A percentile compares a stretch with the other conserved stretches of the same genome.
Evolutionary conservation across 2,329 filamentous ascomycete species (phyloP).

Genomic region (Penicillium psychrosexuale): DNA sequence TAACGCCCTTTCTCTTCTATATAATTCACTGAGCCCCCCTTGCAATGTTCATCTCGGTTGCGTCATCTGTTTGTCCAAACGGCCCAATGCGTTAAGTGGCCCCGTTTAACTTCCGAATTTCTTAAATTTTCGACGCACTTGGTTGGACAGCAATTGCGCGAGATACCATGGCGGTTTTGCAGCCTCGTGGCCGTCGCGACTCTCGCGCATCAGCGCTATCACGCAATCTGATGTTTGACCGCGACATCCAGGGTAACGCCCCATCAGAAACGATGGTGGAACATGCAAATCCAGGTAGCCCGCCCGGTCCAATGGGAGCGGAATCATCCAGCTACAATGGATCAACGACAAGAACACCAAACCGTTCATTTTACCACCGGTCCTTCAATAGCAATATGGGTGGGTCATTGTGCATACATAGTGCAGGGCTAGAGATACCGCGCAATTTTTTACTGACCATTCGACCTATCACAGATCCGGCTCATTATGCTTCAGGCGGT

Average conservation of each 20-base stretch:
- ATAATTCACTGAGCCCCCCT: background rate
- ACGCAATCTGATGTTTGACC: constrained; percentile 22
- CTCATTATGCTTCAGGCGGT: constrained; percentile 68
- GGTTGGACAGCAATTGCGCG: constrained; percentile 10
- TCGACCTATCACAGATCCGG: constrained; percentile 59
- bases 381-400: constrained; percentile 44
- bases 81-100: constrained; percentile 19
- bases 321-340: constrained; percentile 31
- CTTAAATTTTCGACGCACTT: background rate
- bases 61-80: constrained; percentile 18
- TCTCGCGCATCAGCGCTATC: constrained; percentile 28
- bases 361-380: constrained; percentile 46
- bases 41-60: constrained; percentile 9
- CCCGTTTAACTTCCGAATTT: constrained; percentile 17
- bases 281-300: constrained; percentile 29
- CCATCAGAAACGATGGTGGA: constrained; percentile 27
- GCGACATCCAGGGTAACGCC: constrained; percentile 15
- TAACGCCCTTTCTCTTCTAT: background rate
- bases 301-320: constrained; percentile 24
- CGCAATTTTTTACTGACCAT: constrained; percentile 22
- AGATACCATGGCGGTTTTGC: constrained; percentile 29
- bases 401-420: constrained; percentile 18
- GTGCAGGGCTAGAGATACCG: background rate
- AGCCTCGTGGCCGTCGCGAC: constrained; percentile 30
- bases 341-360: constrained; percentile 40